Base-by-base conservation (phyloP, 305 asterid genomes). In the Striga hermonthica region DNA sequence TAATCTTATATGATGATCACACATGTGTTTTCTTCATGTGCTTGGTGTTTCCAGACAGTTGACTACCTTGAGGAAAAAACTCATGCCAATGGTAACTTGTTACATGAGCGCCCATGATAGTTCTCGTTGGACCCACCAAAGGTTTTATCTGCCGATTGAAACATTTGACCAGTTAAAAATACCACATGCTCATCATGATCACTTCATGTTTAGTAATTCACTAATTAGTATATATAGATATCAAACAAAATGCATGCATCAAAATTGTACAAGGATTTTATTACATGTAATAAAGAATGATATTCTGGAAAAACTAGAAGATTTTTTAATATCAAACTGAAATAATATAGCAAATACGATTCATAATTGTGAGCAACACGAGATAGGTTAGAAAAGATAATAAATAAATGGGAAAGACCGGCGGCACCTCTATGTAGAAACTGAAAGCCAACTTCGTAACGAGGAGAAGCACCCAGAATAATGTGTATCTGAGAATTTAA, bases 381-480 rank as follows among this genome's bases (percentile, higher is more conserved):
- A 41, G 54, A 11, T 40, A 64, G 40, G 53, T 44, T 15, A 7
- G 9, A 62, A 35, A 48, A 76, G 73, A 45, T 5, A 9, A 48
- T 7, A 5, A 47, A 71, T 58, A 62, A 41, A 71, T 44, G 67
- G 63, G 69, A 14, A 72, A 48, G 60, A 65, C 34, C 64, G 41
- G 72, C 64, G 37, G 72, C 70, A 87, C 95, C 97, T 90, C 95
- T 39, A 87, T 45, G 58, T 79, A 87, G 63, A 76, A 90, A 76
- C 97, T 90, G 85, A 87, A 82, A 67, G 95, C 86, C 74, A 90
- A 66, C 80, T 90, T 90, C 66, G 97, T 82, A 55, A 75, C 60
- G 40, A 87, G 59, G 34, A 90, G 87, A 65, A 90, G 88, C 71
- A 82, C 90, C 97, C 97, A 90, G 79, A 90, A 90, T 79, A 87